These are phyloP conservation scores for Xylaria sp. DNA, from an alignment of 2,329 filamentous ascomycete genomes.

Conservation along the genomic window DNA sequence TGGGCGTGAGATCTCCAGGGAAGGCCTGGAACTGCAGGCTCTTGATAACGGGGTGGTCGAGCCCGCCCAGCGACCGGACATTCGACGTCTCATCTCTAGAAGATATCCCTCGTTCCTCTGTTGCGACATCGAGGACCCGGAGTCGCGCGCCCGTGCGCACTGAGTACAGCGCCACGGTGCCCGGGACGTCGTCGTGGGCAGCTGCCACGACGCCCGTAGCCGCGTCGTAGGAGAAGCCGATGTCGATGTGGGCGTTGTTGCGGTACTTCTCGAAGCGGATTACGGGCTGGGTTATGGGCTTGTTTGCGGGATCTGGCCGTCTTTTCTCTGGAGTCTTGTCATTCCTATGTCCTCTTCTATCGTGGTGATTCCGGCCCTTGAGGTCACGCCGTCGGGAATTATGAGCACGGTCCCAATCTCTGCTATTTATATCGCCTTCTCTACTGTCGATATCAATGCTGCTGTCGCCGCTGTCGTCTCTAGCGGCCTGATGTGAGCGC, in stretches of 20 bases:
- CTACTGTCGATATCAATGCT: background rate
- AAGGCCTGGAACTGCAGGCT: slow-evolving; percentile 59
- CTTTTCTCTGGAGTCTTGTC: background rate
- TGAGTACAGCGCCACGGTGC: slow-evolving; percentile 61
- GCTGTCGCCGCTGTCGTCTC: background rate
- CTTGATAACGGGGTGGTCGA: slow-evolving; percentile 47
- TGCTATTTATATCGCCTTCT: slow-evolving; percentile 9
- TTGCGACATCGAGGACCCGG: slow-evolving; percentile 35
- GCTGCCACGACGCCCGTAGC: slow-evolving; percentile 63
- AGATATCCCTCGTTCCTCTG: background rate
- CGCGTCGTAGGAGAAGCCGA: slow-evolving; percentile 63
- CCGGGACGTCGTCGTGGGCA: slow-evolving; percentile 59
- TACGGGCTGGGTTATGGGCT: slow-evolving; percentile 51
- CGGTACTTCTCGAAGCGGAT: slow-evolving; percentile 61
- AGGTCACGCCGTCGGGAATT: background rate
- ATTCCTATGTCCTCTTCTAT: too few species aligned
- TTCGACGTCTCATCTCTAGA: background rate
- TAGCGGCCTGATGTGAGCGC: background rate
- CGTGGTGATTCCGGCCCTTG: background rate
- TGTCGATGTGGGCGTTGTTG: slow-evolving; percentile 59
- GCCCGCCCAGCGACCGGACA: background rate
- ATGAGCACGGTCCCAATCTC: background rate
- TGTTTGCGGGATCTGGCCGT: background rate
- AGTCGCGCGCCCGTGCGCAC: slow-evolving; percentile 57
- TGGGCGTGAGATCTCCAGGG: slow-evolving; percentile 56